Base-by-base conservation (phyloP, 2,329 filamentous ascomycete genomes). In the Sporothrix mexicana region DNA sequence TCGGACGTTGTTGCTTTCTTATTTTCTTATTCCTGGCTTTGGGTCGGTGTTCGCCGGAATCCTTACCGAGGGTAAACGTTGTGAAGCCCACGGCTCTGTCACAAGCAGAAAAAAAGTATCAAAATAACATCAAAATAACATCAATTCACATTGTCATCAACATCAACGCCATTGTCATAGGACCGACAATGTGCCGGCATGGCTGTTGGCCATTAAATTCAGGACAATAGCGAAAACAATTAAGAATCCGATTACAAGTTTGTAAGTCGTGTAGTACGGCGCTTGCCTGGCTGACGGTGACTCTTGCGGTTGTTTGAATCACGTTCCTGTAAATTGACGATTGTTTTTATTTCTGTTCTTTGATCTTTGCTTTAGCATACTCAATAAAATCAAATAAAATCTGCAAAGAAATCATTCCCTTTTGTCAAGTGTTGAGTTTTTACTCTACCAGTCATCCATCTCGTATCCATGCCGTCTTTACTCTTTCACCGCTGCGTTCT, bases 1-100 rank as follows among this genome's bases (percentile, higher is more conserved):
- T 36, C 30, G 5, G 30, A 36, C 30, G 30, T 36, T 36, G 30
- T 36, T 36, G 3, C 30, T 36, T 36, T 36, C 30, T 36, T 36
- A 36, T 5, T 36, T 36, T 36, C 30, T 36, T 36, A 36, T 36
- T 36, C 30, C 30, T 36, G 2, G 30, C 17, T 9, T 62, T 43
- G 55, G 17, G 5, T 17, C 55, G 55, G 55, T 25, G 55, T 59
- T 59, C 55, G 55, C 55, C 55, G 55, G 55, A 59, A 36, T 36
- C 25, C 25, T 36, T 59, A 59, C 55, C 55, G 25, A 59, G 25
- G 55, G 55, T 25, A 49, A 15, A 17, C n/a, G 30, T 36, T 36
- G 30, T 36, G 30, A 36, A 36, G 7, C 30, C 30, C 4, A 36
- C 4, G 7, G 30, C 20, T 20, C 23, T 59, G 55, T 59, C 55